A percentile compares a stretch with the other conserved stretches of the same genome.
Conservation (phyloP, 108 stramenopile genomes). For the Schizochytrium sp. region DNA sequence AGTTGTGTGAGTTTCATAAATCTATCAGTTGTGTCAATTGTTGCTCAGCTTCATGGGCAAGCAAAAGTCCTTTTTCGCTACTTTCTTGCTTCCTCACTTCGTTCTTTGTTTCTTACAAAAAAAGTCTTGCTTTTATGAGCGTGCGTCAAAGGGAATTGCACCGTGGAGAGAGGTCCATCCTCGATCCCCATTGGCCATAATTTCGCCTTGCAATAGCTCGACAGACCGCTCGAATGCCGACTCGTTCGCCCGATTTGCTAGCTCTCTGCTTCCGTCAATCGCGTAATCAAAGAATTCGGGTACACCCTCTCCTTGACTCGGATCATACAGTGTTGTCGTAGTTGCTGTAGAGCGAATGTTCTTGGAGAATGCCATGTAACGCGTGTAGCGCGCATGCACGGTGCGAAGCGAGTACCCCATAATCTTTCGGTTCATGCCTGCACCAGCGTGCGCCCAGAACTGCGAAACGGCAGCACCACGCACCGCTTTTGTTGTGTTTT, state of each 20-base stretch:
- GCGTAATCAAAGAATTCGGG: background rate
- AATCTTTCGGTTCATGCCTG: background rate
- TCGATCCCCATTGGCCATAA: too few species aligned
- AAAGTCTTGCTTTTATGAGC: too few species aligned
- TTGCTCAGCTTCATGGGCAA: too few species aligned
- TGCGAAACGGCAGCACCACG: background rate
- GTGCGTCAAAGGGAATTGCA: too few species aligned
- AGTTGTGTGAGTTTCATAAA: too few species aligned
- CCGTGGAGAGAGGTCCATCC: too few species aligned
- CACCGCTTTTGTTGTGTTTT: background rate
- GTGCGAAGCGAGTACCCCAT: constrained; percentile 12
- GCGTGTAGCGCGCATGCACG: background rate
- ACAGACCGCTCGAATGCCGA: too few species aligned
- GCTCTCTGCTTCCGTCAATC: background rate
- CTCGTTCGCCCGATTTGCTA: background rate
- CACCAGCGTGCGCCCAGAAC: background rate
- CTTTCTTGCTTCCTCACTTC: too few species aligned
- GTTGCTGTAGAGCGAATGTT: background rate
- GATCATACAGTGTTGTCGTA: background rate
- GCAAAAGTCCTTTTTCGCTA: too few species aligned
- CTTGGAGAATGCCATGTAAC: background rate
- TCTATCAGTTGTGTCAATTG: too few species aligned
- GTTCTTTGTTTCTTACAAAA: too few species aligned
- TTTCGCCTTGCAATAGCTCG: too few species aligned
- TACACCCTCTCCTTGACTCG: background rate